Percentiles rank a stretch among this genome's conserved stretches.
phyloP scores from a whole-genome alignment of 176 grass and related monocot species.

The Carex littledalei region DNA sequence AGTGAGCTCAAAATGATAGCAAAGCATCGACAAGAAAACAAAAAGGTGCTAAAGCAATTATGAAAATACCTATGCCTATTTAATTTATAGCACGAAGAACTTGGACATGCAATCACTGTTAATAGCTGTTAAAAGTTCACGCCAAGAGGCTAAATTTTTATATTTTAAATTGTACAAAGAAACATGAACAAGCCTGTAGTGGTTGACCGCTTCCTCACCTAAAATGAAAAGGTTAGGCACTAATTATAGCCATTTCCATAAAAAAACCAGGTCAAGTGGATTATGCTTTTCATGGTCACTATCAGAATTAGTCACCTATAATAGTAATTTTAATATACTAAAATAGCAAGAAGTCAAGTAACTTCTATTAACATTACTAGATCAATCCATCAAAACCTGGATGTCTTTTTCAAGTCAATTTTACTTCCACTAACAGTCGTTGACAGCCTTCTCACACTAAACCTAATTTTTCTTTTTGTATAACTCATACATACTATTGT shows the following conservation, averaged over 20 bases:
- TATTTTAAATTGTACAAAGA: background rate
- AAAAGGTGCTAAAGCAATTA: background rate
- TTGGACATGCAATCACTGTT: background rate
- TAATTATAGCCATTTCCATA: constrained; percentile 8
- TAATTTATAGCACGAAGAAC: background rate
- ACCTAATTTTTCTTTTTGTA: background rate
- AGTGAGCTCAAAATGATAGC: background rate
- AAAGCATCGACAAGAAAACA: background rate
- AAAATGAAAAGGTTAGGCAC: background rate
- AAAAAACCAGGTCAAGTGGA: background rate
- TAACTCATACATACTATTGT: background rate
- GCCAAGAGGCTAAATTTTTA: background rate
- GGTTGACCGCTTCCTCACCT: background rate
- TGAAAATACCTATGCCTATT: background rate
- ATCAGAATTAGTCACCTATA: constrained; percentile 8
- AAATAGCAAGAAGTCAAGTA: background rate
- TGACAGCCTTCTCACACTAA: background rate
- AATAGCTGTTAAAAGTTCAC: background rate
- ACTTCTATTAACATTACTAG: constrained; percentile 3
- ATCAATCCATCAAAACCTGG: constrained; percentile 5
- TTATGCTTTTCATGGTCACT: background rate
- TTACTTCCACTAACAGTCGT: background rate
- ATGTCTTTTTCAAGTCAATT: constrained; percentile 1
- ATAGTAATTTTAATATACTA: background rate
- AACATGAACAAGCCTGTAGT: background rate